These are phyloP conservation scores for Fusarium algeriense DNA, from an alignment of 2,329 filamentous ascomycete genomes.

Conservation along the genomic window DNA sequence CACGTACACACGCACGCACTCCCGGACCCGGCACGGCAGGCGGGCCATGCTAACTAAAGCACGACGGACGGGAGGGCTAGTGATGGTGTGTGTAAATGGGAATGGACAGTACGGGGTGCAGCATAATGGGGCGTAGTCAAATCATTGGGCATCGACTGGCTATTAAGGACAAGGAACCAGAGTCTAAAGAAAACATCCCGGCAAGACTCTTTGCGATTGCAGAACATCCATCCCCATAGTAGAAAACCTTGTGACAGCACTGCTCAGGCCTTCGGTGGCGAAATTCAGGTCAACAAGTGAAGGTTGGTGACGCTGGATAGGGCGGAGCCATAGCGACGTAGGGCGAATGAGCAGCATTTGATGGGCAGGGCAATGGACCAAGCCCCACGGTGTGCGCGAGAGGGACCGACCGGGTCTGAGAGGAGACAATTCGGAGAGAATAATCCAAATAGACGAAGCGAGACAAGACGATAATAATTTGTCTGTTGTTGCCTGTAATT, in stretches of 20 bases:
- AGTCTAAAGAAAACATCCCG: conserved; percentile 29
- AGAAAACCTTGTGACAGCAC: conserved; percentile 25
- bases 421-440: not conserved
- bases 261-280: conserved; percentile 28
- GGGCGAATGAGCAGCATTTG: conserved; percentile 32
- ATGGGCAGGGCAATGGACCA: conserved; percentile 38
- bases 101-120: conserved; percentile 32
- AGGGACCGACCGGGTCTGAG: conserved; percentile 13
- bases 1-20: conserved; percentile 36
- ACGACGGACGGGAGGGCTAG: conserved; percentile 37
- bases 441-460: conserved; percentile 32
- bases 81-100: conserved; percentile 31
- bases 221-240: conserved; percentile 18
- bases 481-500: conserved; percentile 35
- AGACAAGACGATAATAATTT: conserved; percentile 9
- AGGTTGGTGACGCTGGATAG: conserved; percentile 37
- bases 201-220: conserved; percentile 15
- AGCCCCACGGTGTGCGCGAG: conserved; percentile 42
- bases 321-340: conserved; percentile 34
- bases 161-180: conserved; percentile 34
- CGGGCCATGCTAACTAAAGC: conserved; percentile 40
- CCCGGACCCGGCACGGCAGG: conserved; percentile 38
- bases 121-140: conserved; percentile 35
- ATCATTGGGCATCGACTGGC: conserved; percentile 45
- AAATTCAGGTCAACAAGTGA: conserved; percentile 36